phyloP scores from a whole-genome alignment of 768 basidiomycete genomes.

The Mycena indigotica region DNA sequence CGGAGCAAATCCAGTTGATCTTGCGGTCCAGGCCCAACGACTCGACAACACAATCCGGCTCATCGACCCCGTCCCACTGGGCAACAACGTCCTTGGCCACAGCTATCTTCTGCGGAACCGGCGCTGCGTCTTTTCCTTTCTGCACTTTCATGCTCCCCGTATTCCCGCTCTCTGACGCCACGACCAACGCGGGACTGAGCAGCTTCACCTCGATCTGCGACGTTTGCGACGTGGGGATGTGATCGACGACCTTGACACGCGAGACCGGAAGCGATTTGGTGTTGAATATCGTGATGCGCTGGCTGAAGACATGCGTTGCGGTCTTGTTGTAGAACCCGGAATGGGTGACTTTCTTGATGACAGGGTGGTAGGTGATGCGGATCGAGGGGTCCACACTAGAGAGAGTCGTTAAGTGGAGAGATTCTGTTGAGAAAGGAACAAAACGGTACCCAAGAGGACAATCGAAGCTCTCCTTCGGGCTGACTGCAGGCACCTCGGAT shows the following conservation, averaged over 20 bases:
- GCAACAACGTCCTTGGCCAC: conserved; percentile 33
- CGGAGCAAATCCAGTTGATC: conserved; percentile 35
- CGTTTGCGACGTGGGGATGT: conserved; percentile 40
- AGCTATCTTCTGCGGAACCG: conserved; percentile 24
- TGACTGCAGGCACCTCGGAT: conserved; percentile 43
- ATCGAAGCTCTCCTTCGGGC: conserved; percentile 46
- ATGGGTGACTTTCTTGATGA: conserved; percentile 35
- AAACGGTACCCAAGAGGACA: conserved; percentile 47
- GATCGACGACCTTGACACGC: conserved; percentile 41
- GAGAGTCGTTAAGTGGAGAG: neutral
- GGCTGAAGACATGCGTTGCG: conserved; percentile 33
- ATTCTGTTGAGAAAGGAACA: neutral
- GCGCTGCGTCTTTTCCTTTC: neutral
- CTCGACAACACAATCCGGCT: conserved; percentile 27
- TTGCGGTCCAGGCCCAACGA: conserved; percentile 35
- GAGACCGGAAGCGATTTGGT: conserved; percentile 34
- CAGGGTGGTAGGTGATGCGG: conserved; percentile 42
- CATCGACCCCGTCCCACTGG: conserved; percentile 43
- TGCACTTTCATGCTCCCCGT: neutral
- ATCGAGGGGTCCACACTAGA: conserved; percentile 43
- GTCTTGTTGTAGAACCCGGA: conserved; percentile 39
- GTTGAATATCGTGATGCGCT: conserved; percentile 43
- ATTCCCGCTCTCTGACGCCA: neutral
- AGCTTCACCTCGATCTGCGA: conserved; percentile 26
- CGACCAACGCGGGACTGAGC: conserved; percentile 17